Percentiles rank a stretch among this genome's conserved stretches.
Evolutionary conservation across 2,329 filamentous ascomycete genomes (phyloP).

Genomic region (Alternaria burnsii): DNA sequence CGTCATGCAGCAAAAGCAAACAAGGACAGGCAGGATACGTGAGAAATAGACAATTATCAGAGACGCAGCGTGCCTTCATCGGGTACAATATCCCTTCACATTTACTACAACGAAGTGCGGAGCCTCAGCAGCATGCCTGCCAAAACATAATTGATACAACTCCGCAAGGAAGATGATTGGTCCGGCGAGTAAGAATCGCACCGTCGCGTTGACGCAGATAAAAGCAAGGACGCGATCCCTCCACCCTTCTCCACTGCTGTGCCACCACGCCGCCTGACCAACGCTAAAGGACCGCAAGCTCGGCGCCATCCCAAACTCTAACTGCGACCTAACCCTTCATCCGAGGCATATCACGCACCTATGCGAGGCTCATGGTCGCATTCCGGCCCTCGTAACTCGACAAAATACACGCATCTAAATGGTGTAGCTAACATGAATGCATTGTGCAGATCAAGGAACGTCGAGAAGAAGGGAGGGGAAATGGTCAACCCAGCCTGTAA

Average conservation of each 20-base stretch:
- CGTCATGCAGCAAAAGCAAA: neutral
- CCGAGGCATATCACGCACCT: neutral
- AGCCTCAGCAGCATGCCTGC: neutral
- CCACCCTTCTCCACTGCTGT: neutral
- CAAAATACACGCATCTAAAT: neutral
- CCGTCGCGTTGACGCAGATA: neutral
- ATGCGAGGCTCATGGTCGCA: neutral
- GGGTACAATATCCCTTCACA: neutral
- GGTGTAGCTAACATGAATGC: neutral
- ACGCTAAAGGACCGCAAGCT: constrained; percentile 3
- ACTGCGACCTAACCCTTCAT: neutral
- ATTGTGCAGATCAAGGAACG: neutral
- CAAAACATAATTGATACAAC: neutral
- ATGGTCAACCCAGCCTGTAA: neutral
- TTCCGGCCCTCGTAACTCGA: neutral
- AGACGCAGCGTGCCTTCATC: neutral
- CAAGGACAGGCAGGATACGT: neutral
- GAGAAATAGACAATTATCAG: neutral
- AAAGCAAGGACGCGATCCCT: neutral
- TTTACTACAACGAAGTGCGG: neutral
- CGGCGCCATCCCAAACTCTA: constrained; percentile 5
- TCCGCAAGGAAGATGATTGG: neutral
- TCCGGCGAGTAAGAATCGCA: neutral
- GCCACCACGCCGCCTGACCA: neutral
- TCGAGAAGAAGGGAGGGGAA: neutral